Conservation (phyloP, 2,329 filamentous ascomycete species). For the Microcyclosporella mali region DNA sequence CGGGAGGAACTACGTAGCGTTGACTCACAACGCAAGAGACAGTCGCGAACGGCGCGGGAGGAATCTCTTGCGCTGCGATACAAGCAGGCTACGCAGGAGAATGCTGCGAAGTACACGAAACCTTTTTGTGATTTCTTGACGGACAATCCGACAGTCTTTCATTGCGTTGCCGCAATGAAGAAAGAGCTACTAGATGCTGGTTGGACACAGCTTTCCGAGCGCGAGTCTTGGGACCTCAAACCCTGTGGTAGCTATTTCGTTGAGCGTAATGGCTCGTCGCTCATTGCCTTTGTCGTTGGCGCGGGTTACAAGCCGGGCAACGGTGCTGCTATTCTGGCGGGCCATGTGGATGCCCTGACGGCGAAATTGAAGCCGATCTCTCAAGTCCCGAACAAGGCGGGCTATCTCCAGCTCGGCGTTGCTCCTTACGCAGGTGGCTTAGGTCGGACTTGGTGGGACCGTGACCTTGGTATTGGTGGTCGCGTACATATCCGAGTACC, state of each 20-base stretch:
- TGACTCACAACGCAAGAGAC: no score
- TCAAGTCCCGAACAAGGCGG: constrained; percentile 73
- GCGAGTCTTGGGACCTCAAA: constrained; percentile 74
- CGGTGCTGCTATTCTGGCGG: constrained; percentile 80
- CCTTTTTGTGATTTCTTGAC: constrained; percentile 72
- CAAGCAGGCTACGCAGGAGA: constrained; percentile 21
- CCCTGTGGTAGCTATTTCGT: constrained; percentile 84
- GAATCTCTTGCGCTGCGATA: constrained; percentile 8
- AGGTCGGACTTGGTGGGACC: constrained; percentile 93
- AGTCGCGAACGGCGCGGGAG: no score
- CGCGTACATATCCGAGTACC: constrained; percentile 71
- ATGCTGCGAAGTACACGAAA: constrained; percentile 26
- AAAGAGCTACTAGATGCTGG: constrained; percentile 64
- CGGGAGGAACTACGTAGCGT: no score
- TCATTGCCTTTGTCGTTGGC: constrained; percentile 82
- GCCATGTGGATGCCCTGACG: constrained; percentile 88
- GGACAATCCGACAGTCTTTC: constrained; percentile 88
- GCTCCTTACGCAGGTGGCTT: constrained; percentile 87
- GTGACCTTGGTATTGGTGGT: constrained; percentile 85
- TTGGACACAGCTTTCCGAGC: constrained; percentile 72
- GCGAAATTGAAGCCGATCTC: constrained; percentile 88
- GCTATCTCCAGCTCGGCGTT: constrained; percentile 83
- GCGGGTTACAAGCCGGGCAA: constrained; percentile 75
- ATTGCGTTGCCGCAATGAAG: constrained; percentile 75
- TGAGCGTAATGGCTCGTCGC: constrained; percentile 74